Conservation (phyloP, 768 basidiomycete genomes). For the Mycena leptocephala region DNA sequence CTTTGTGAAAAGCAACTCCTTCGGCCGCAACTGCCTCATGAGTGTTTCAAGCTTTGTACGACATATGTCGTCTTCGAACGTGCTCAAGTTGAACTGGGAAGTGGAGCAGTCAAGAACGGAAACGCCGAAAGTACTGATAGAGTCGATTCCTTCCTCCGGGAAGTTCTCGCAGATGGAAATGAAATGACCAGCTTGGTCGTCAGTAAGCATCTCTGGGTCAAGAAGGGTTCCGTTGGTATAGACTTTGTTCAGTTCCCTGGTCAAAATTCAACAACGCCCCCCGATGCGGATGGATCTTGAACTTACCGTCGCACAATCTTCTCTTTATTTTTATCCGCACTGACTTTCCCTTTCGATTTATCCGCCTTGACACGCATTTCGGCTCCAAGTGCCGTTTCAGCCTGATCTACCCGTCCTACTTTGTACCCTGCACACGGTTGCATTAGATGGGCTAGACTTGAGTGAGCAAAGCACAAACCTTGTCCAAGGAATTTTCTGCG, state of each 20-base stretch:
- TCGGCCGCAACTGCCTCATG: conserved; percentile 91
- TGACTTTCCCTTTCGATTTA: conserved; percentile 71
- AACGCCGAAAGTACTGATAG: conserved; percentile 81
- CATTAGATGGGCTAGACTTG: neutral
- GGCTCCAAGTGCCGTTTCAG: conserved; percentile 96
- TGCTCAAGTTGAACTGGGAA: conserved; percentile 92
- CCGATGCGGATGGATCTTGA: neutral
- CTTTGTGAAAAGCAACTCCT: conserved; percentile 94
- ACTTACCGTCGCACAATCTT: conserved; percentile 90
- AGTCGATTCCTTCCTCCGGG: conserved; percentile 57
- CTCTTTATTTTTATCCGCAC: conserved; percentile 77
- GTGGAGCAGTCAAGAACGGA: conserved; percentile 96
- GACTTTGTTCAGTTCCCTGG: conserved; percentile 93
- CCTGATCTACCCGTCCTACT: conserved; percentile 97
- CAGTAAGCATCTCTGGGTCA: conserved; percentile 88
- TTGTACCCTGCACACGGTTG: conserved; percentile 76
- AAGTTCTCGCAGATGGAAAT: conserved; percentile 86
- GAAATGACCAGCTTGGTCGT: conserved; percentile 97
- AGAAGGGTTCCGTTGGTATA: conserved; percentile 97
- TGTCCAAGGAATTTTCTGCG: conserved; percentile 87
- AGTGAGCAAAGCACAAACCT: conserved; percentile 55
- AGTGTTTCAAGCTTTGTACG: conserved; percentile 95
- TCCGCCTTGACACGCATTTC: conserved; percentile 93
- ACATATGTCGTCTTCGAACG: conserved; percentile 94
- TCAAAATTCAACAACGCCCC: neutral